A percentile compares a stretch with the other conserved stretches of the same genome.
phyloP scores from a whole-genome alignment of 1,284 basidiomycete genomes.

The Apiotrichum akiyoshidainum region DNA sequence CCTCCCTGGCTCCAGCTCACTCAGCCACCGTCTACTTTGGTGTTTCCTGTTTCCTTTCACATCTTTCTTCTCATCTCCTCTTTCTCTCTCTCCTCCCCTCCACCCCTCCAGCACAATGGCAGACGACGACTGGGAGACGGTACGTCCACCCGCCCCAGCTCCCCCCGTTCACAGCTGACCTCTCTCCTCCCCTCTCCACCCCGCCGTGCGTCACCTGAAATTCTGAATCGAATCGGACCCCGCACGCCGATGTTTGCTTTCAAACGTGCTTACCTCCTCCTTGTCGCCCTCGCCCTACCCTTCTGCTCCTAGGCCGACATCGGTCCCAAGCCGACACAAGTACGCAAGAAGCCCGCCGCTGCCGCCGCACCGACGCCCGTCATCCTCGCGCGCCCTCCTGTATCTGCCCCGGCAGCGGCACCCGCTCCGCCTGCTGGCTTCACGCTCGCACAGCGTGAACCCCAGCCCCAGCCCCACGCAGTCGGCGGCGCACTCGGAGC shows the following conservation, averaged over 20 bases:
- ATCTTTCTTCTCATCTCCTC: neutral
- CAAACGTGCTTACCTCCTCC: neutral
- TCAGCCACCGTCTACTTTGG: no score
- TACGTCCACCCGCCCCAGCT: neutral
- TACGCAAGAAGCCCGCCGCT: neutral
- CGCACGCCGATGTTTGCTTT: no score
- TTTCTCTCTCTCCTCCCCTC: neutral
- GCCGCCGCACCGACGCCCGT: neutral
- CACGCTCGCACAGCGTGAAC: neutral
- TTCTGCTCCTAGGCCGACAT: neutral
- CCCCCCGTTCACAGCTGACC: neutral
- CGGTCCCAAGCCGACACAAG: conserved; percentile 3
- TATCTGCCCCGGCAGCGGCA: neutral
- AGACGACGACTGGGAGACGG: conserved; percentile 21
- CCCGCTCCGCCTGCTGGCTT: neutral
- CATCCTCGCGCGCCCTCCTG: neutral
- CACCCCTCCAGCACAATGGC: neutral
- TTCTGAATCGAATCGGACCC: no score
- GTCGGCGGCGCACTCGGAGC: no score
- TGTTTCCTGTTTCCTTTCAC: neutral
- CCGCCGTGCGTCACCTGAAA: no score
- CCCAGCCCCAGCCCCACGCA: neutral
- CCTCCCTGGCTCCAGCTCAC: neutral
- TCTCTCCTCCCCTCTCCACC: neutral
- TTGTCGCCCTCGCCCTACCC: neutral